phyloP scores from a whole-genome alignment of 768 basidiomycete genomes.

The Lactarius quietus region DNA sequence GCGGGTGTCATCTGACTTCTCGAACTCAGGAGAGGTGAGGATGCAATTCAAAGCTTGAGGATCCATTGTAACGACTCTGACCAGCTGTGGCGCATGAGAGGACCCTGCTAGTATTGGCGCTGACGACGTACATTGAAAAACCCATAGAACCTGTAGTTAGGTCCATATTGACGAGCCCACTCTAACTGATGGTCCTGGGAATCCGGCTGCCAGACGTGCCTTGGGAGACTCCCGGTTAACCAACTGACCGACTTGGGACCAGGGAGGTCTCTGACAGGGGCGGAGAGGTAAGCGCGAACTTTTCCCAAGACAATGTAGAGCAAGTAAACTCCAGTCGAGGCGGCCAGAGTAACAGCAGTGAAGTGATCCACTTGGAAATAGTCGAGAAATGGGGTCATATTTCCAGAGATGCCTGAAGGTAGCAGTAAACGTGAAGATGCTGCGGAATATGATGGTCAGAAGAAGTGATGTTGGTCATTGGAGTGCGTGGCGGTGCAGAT shows the following conservation, averaged over 20 bases:
- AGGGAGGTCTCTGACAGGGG: conserved; percentile 13
- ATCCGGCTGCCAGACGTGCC: conserved; percentile 17
- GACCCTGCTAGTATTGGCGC: background rate
- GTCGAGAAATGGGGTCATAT: background rate
- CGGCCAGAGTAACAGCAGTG: background rate
- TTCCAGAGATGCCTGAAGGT: background rate
- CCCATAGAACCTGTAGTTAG: conserved; percentile 13
- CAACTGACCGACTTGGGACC: conserved; percentile 19
- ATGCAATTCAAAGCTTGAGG: conserved; percentile 19
- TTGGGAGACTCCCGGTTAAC: conserved; percentile 12
- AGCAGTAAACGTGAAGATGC: no score
- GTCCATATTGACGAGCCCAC: conserved; percentile 15
- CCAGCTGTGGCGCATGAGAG: background rate
- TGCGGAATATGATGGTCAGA: no score
- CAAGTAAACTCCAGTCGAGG: background rate
- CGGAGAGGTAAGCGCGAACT: background rate
- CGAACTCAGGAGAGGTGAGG: conserved; percentile 16
- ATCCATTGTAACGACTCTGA: conserved; percentile 2
- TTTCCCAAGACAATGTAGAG: conserved; percentile 2
- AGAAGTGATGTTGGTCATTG: no score
- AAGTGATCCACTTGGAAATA: background rate
- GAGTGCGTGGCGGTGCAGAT: no score
- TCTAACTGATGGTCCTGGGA: conserved; percentile 5
- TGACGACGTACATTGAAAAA: conserved; percentile 10
- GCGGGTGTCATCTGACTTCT: conserved; percentile 8